Evolutionary conservation across 139 green algal species (phyloP).

Genomic region (Chlorella sp.): DNA sequence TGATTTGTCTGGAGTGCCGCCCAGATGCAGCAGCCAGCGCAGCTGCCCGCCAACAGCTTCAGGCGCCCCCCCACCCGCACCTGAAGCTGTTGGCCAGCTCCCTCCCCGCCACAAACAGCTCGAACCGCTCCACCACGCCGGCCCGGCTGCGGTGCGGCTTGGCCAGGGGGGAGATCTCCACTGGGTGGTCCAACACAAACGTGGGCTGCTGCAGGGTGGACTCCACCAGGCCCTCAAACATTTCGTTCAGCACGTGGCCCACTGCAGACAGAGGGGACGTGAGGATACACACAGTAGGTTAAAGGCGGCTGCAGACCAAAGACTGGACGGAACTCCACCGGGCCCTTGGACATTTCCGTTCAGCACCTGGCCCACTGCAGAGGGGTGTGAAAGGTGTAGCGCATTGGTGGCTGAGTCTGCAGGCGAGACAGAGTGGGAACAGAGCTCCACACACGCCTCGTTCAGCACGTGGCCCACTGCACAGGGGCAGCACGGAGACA

Average conservation of each 20-base stretch:
- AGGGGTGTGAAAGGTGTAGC: too few species aligned
- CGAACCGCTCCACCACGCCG: conserved; percentile 95
- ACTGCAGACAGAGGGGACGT: background rate
- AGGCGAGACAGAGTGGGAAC: too few species aligned
- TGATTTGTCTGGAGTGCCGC: too few species aligned
- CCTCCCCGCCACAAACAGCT: conserved; percentile 95
- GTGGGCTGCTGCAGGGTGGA: conserved; percentile 90
- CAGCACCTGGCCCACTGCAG: conserved; percentile 68
- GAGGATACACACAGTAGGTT: background rate
- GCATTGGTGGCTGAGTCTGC: too few species aligned
- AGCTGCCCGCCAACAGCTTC: too few species aligned
- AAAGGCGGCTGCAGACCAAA: background rate
- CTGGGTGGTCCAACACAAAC: conserved; percentile 96
- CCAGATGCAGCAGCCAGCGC: too few species aligned
- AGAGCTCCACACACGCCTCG: too few species aligned
- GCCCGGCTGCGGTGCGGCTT: conserved; percentile 89
- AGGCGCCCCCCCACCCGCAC: too few species aligned
- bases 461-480: conserved; percentile 79
- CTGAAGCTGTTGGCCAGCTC: conserved; percentile 97
- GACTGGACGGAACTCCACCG: conserved; percentile 77
- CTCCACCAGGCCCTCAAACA: conserved; percentile 96
- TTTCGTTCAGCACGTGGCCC: conserved; percentile 86
- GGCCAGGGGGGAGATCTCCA: conserved; percentile 94
- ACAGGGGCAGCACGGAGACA: background rate
- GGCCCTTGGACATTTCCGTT: conserved; percentile 96